These are phyloP conservation scores for Podosphaera fusca DNA, from an alignment of 2,329 filamentous ascomycete genomes.

Conservation along the genomic window DNA sequence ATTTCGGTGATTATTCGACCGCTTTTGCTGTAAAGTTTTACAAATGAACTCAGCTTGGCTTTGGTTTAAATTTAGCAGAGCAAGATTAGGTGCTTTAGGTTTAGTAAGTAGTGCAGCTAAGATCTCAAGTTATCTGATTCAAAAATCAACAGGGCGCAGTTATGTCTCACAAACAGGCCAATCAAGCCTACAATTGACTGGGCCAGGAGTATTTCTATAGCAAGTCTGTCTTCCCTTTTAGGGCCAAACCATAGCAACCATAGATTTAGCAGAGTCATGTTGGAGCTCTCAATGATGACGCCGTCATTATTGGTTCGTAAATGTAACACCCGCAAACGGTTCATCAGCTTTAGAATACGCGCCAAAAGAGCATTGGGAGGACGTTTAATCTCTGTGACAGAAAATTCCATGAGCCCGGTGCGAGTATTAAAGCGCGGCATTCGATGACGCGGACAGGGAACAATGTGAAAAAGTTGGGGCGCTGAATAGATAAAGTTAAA, in stretches of 20 bases:
- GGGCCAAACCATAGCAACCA: slow-evolving; percentile 94
- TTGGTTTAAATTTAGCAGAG: no score
- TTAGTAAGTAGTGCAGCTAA: background rate
- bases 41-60: no score
- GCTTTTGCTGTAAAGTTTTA: no score
- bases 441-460: slow-evolving; percentile 83
- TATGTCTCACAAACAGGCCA: slow-evolving; percentile 68
- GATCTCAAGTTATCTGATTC: slow-evolving; percentile 54
- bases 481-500: slow-evolving; percentile 92
- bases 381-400: slow-evolving; percentile 52
- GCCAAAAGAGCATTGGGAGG: slow-evolving; percentile 46
- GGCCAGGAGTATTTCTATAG: slow-evolving; percentile 55
- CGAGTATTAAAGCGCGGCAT: slow-evolving; percentile 71
- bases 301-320: slow-evolving; percentile 45
- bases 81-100: background rate
- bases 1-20: no score
- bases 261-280: slow-evolving; percentile 82
- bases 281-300: slow-evolving; percentile 55
- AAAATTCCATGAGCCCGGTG: slow-evolving; percentile 69
- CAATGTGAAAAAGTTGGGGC: slow-evolving; percentile 71
- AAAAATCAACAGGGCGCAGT: slow-evolving; percentile 70
- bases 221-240: slow-evolving; percentile 64
- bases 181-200: slow-evolving; percentile 57
- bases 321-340: slow-evolving; percentile 41
- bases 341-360: slow-evolving; percentile 41